A percentile compares a stretch with the other conserved stretches of the same genome.
These are phyloP conservation scores for Pisolithus tinctorius DNA, from an alignment of 768 basidiomycete genomes.

Conservation along the genomic window DNA sequence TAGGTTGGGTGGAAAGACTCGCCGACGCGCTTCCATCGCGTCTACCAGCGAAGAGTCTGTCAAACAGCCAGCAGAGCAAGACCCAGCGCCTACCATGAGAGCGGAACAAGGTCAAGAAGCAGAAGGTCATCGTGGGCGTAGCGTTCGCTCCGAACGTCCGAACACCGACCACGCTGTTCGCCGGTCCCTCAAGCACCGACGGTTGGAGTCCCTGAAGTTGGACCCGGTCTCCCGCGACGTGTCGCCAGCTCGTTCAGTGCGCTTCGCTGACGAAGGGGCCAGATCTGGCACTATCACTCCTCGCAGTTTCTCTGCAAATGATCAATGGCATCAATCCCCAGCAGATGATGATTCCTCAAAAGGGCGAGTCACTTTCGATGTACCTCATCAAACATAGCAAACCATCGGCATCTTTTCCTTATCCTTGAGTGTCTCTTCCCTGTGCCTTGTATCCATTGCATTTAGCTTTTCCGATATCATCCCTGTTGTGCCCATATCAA, in stretches of 20 bases:
- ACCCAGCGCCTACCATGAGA: constrained; percentile 1
- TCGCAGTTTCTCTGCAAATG: constrained; percentile 11
- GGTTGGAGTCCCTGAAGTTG: constrained; percentile 23
- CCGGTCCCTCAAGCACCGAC: constrained; percentile 21
- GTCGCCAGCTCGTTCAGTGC: constrained; percentile 43
- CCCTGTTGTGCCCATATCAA: not conserved
- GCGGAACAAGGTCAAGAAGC: not conserved
- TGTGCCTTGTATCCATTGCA: not conserved
- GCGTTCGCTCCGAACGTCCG: constrained; percentile 10
- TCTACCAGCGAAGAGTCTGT: too few species aligned
- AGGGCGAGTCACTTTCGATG: constrained; percentile 16
- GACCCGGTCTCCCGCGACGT: constrained; percentile 27
- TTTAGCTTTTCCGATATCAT: not conserved
- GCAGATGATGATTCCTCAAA: constrained; percentile 10
- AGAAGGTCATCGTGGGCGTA: constrained; percentile 20
- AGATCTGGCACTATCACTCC: constrained; percentile 16
- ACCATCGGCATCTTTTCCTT: not conserved
- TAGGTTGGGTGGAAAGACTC: constrained; percentile 5
- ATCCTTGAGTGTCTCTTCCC: not conserved
- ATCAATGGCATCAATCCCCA: constrained; percentile 57
- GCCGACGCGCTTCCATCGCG: constrained; percentile 7
- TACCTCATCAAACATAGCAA: constrained; percentile 7
- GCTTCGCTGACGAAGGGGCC: constrained; percentile 38
- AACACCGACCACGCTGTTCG: constrained; percentile 8
- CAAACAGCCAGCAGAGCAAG: too few species aligned